Evolutionary conservation across 2,329 filamentous ascomycete genomes (phyloP), one percentile per base, ranked within the genome.

Genomic region (Pseudogymnoascus sp.): DNA sequence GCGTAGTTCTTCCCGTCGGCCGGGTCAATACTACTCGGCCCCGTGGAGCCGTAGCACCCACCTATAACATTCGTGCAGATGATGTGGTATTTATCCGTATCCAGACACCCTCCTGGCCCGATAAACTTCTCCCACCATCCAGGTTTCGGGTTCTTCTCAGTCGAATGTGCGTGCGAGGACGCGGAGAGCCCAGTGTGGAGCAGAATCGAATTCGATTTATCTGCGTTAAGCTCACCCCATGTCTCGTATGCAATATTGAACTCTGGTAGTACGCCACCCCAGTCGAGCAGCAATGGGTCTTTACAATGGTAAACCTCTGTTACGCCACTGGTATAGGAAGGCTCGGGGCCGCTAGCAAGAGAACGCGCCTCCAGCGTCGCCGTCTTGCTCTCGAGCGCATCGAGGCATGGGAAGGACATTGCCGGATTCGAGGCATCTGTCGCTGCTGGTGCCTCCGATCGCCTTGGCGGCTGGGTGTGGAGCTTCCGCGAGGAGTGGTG

Each of bases 61-160:
- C 94, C 94, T 34, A 99, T 81, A 52, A 97, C 92, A 71, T 99
- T 99, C 8, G 94, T 97, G 75, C 94, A 99, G 63, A 99, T 90
- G 62, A 99, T 77, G 70, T 91, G 90, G 77, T 95, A 95, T 71
- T 90, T 92, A 73, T 92, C 77, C 1, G 94, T 99, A 72, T 99
- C 90, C 8, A 99, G 75, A 9, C 90, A 88, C 18, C 81, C 81
- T 0, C 89, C 90, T 0, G 92, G 88, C 0, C 94, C 94, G 69
- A 99, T 97, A 72, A 99, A 99, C 73, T 88, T 92, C 74, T 99
- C 94, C 94, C 94, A 99, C 94, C 94, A 99, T 3, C 94, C 94
- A 0, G 91, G 88, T 71, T 92, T 88, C 0, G 89, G 82, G 72
- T 99, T 99, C 8, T 79, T 77, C 58, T 82, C 79, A n/a, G 92